phyloP scores from a whole-genome alignment of 2,329 filamentous ascomycete species.

The Verticillium alfalfae region DNA sequence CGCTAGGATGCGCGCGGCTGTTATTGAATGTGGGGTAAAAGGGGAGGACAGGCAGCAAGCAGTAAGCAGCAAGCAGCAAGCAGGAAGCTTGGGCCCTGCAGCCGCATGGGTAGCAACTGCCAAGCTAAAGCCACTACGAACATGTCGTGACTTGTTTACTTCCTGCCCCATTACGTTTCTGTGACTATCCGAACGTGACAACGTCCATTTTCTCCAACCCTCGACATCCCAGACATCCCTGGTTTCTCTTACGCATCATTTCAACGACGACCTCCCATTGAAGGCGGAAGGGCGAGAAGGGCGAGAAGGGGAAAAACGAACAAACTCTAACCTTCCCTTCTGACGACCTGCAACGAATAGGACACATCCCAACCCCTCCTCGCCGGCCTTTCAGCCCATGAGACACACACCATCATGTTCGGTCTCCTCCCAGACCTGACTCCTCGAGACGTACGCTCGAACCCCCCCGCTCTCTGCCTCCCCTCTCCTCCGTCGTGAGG shows the following conservation, averaged over 20 bases:
- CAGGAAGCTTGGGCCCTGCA: not conserved
- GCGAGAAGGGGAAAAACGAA: not conserved
- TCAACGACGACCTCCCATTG: not conserved
- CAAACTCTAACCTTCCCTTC: not conserved
- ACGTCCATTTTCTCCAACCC: not conserved
- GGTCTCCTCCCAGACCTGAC: slow-evolving; percentile 61
- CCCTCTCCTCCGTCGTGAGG: not conserved
- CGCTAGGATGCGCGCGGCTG: not conserved
- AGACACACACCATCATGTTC: slow-evolving; percentile 41
- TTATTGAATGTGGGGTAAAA: not conserved
- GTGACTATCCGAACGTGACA: not conserved
- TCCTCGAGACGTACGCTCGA: slow-evolving; percentile 59
- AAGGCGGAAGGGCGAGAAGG: not conserved
- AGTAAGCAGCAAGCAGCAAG: not conserved
- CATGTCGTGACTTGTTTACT: not conserved
- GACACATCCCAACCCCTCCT: not conserved
- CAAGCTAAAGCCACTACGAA: not conserved
- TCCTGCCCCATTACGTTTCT: not conserved
- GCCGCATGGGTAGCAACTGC: not conserved
- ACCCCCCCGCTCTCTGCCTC: slow-evolving; percentile 1
- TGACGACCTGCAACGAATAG: not conserved
- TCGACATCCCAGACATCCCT: not conserved
- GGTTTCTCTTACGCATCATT: not conserved
- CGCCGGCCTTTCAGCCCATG: not conserved
- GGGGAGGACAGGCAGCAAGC: not conserved